Base-by-base conservation (phyloP, 306 rosid species). In the Fagus crenata region DNA sequence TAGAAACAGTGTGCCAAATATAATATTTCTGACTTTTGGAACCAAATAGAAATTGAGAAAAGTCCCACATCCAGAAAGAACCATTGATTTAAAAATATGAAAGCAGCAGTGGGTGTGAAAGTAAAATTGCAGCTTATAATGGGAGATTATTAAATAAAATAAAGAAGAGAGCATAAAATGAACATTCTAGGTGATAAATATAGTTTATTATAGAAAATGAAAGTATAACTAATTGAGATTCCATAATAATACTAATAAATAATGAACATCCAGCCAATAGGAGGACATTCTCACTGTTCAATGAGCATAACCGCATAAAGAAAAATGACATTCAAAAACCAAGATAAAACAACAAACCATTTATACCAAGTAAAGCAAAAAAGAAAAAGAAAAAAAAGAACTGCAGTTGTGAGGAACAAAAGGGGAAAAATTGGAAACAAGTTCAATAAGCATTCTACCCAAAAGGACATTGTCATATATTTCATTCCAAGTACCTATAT, bases 171-270 rank as follows among this genome's bases (percentile, higher is more conserved):
- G 51, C 28, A 46, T 39, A 67, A 12, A 49, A 39, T 73, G 37
- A 64, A 73, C 64, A 64, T 53, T 63, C 73, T 28, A 49, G 39
- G 35, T 42, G 32, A 42, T 42, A 55, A 55, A 56, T 69, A 42
- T 60, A 4, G 61, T 2, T 43, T 49, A 9, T 37, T 54, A 18
- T 46, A 13, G 51, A 6, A 11, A 67, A 77, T 33, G 63, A 18
- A 59, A 59, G 36, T 43, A 18, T n/a, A 78, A 31, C 5, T 6
- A 22, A 60, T 15, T 3, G 14, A 49, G 69, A 61, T 61, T 49
- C 42, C 43, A 49, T 61, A 64, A 39, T 7, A 7, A 56, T 7
- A 18, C 63, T 22, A 22, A 56, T 15, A 39, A 64, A 64, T 39
- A 36, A 36, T 37, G 5, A 36, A 36, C 18, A 32, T 36, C 43